Percentiles rank a stretch among this genome's conserved stretches.
These are phyloP conservation scores for Amylostereum chailletii DNA, from an alignment of 1,284 basidiomycete species.

Conservation along the genomic window DNA sequence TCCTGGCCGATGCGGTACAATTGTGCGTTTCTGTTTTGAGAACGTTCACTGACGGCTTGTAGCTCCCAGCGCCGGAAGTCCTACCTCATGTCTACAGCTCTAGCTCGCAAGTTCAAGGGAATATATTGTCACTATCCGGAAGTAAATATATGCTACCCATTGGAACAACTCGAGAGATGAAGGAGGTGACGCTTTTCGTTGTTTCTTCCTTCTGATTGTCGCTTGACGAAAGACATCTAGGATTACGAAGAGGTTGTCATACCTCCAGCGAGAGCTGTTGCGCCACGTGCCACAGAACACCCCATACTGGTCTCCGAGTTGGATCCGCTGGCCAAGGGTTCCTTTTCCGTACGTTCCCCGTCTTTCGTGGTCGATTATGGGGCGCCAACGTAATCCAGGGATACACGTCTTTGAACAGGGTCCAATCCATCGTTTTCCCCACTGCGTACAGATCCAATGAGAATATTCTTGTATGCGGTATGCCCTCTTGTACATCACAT, in stretches of 20 bases:
- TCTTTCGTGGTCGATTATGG: neutral
- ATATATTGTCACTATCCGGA: constrained; percentile 67
- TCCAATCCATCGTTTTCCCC: constrained; percentile 93
- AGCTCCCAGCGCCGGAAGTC: constrained; percentile 51
- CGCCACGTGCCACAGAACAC: constrained; percentile 68
- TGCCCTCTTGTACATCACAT: constrained; percentile 18
- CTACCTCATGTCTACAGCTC: constrained; percentile 92
- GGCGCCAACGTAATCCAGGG: constrained; percentile 38
- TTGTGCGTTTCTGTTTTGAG: constrained; percentile 15
- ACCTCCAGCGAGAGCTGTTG: constrained; percentile 78
- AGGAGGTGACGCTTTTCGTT: constrained; percentile 42
- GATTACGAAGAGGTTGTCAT: constrained; percentile 82
- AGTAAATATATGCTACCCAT: constrained; percentile 77
- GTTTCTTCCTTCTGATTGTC: neutral
- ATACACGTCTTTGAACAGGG: constrained; percentile 84
- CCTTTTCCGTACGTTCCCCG: constrained; percentile 65
- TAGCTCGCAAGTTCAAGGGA: constrained; percentile 48
- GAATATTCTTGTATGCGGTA: constrained; percentile 93
- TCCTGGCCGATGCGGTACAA: constrained; percentile 45
- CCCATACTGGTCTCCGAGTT: constrained; percentile 71
- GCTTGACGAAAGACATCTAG: constrained; percentile 19
- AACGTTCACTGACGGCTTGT: constrained; percentile 10
- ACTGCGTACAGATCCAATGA: constrained; percentile 93
- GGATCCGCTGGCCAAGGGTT: constrained; percentile 75
- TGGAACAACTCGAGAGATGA: constrained; percentile 66